Evolutionary conservation across 495 filamentous ascomycete genomes (phyloP), one percentile per base, ranked within the genome.

Genomic region (Lasiosphaeriaceae sp.): DNA sequence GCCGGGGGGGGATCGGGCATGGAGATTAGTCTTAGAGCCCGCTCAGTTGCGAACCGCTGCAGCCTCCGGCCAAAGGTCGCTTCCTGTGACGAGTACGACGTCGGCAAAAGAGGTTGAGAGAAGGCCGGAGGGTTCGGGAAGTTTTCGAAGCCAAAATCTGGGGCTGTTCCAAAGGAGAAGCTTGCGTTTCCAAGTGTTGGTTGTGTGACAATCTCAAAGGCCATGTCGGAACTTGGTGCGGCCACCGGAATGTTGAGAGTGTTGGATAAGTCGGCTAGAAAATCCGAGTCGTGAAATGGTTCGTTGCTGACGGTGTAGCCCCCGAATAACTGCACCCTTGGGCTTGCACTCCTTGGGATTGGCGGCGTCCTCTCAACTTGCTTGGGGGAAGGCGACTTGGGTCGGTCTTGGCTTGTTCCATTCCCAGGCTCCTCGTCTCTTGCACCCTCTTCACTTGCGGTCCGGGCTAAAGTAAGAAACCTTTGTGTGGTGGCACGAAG

Each of bases 61-160:
- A 94, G 74, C 12, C 84, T 77, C 0, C 89, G 82, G 17, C 84
- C 83, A 58, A 95, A 89, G n/a, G 80, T 80, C 14, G 74, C 73
- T 70, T 94, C 90, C 22, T 84, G 77, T 44, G 83, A 75, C 31
- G 78, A 72, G 61, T 82, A 82, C 0, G 77, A 77, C 3, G 52
- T 64, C 0, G 80, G 78, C 1, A 65, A 53, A 1, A 74, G 67
- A 1, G 78, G 72, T 5, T 66, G 55, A 16, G 39, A 52, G 47
- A 52, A 72, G 41, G 63, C 58, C 41, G 58, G 47, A 5, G 48
- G 29, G 26, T 39, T 43, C 39, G 47, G 47, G 41, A 50, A 50
- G 45, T 39, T 43, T 44, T 31, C 11, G 50, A 62, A 61, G 46
- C 55, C 50, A 48, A 58, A 50, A 52, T 67, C 63, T 20, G 62